These are phyloP conservation scores for Sporothrix variecibatus DNA, from an alignment of 2,329 filamentous ascomycete genomes.

Conservation along the genomic window DNA sequence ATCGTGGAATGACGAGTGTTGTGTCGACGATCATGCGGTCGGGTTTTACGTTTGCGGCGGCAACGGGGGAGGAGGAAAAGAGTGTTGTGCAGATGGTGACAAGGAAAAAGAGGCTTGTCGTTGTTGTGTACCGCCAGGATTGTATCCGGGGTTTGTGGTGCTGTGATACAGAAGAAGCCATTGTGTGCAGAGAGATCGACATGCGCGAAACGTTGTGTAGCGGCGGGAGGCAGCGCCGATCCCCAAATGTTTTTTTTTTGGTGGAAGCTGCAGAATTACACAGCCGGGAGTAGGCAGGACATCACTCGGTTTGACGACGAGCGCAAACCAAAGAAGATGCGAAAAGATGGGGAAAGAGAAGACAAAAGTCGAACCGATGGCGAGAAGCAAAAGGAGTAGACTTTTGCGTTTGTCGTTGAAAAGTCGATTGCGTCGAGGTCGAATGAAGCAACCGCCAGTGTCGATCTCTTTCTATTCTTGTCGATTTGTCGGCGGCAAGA, in stretches of 20 bases:
- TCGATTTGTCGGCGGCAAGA: constrained; percentile 1
- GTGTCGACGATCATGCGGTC: constrained; percentile 19
- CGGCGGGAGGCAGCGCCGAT: constrained; percentile 25
- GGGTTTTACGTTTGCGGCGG: constrained; percentile 14
- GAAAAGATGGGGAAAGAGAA: background rate
- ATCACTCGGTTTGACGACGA: constrained; percentile 20
- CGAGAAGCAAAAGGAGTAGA: background rate
- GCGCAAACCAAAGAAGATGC: background rate
- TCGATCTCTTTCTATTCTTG: constrained; percentile 11
- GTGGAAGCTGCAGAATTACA: constrained; percentile 18
- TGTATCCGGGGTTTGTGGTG: constrained; percentile 34
- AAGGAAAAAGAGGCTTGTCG: constrained; percentile 29
- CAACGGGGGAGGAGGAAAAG: constrained; percentile 32
- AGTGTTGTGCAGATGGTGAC: constrained; percentile 33
- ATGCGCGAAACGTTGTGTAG: constrained; percentile 11
- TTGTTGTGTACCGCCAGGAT: constrained; percentile 33
- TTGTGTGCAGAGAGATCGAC: constrained; percentile 24
- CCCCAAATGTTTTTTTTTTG: constrained; percentile 16
- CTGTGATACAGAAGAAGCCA: constrained; percentile 25
- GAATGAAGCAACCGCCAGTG: background rate
- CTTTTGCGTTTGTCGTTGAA: background rate
- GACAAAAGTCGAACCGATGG: background rate
- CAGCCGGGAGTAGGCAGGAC: constrained; percentile 3
- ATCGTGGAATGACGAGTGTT: constrained; percentile 30
- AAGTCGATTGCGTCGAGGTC: background rate